Evolutionary conservation across 768 basidiomycete species (phyloP).

Genomic region (Suillus occidentalis): DNA sequence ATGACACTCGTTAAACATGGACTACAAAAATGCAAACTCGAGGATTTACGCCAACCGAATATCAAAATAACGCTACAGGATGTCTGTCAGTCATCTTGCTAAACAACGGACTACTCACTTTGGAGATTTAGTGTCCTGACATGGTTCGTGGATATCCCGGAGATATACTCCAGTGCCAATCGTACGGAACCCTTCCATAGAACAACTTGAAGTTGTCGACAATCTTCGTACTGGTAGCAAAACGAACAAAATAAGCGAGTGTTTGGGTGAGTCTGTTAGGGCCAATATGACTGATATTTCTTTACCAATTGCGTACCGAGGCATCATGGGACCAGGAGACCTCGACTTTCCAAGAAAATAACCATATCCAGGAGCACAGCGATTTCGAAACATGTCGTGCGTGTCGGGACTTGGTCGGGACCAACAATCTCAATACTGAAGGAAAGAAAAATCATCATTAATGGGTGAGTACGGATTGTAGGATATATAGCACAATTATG

Average conservation of each 20-base stretch:
- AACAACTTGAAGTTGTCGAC: background rate
- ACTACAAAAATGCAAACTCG: background rate
- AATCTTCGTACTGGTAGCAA: background rate
- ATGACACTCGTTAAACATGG: background rate
- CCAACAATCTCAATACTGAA: background rate
- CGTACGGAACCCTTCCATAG: background rate
- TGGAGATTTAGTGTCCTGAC: slow-evolving; percentile 11
- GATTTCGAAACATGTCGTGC: background rate
- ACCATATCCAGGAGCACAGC: background rate
- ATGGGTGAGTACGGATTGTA: background rate
- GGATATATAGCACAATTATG: background rate
- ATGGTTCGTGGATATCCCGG: background rate
- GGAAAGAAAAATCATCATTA: background rate
- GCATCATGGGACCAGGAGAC: background rate
- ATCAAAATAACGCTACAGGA: slow-evolving; percentile 25
- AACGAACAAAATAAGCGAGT: background rate
- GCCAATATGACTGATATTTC: background rate
- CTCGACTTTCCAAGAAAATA: background rate
- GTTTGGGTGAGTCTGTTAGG: background rate
- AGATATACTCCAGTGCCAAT: slow-evolving; percentile 3
- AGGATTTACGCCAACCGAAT: slow-evolving; percentile 28
- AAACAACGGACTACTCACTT: slow-evolving; percentile 17
- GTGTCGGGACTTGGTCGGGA: background rate
- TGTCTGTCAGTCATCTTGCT: background rate
- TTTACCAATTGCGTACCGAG: background rate